Evolutionary conservation across 23 red algal species (phyloP), one percentile per base, ranked within the genome.

Genomic region (Gracilariopsis chorda): DNA sequence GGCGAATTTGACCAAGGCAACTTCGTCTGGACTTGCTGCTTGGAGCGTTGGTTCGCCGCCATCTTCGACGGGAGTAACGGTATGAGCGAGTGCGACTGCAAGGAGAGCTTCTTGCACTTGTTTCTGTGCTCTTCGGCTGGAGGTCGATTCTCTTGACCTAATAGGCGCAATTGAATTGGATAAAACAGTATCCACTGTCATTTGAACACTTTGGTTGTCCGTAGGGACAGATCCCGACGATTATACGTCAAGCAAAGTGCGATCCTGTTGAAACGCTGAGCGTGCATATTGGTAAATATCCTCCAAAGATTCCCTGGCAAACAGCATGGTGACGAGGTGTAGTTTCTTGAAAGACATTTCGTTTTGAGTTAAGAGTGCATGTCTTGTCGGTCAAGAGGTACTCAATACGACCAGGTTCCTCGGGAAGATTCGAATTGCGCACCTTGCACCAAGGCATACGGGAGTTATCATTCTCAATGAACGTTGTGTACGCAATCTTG

Each of bases 271-370:
- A 65, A 92, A 95, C 14, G 80, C 93, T 28, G 62, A 47, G 7
- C 49, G 58, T 20, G 64, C 87, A 42, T 91, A 92, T 55, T 83
- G 46, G 45, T 80, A 59, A 3, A 97, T 39, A 53, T 97, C 95
- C 9, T 85, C 90, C 41, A 94, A 41, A 3, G 70, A 48, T 30
- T 97, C 95, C 35, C 87, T 34, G 44, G 81, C 78, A 83, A 97
- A 97, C 2, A 97, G 77, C 62, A 94, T 82, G 34, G 78, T 77
- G 20, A 81, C 95, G 12, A 97, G 77, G 49, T 97, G 95, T 21
- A 97, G 53, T 48, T 97, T 97, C 67, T 97, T 97, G 48, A 97
- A 94, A 14, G 68, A 87, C 95, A 97, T 97, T 53, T 97, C 90
- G 44, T 97, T 97, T 43, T 94, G 90, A 11, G 95, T 97, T n/a